Base-by-base conservation (phyloP, 2,329 filamentous ascomycete genomes). In the Cytospora piceae region DNA sequence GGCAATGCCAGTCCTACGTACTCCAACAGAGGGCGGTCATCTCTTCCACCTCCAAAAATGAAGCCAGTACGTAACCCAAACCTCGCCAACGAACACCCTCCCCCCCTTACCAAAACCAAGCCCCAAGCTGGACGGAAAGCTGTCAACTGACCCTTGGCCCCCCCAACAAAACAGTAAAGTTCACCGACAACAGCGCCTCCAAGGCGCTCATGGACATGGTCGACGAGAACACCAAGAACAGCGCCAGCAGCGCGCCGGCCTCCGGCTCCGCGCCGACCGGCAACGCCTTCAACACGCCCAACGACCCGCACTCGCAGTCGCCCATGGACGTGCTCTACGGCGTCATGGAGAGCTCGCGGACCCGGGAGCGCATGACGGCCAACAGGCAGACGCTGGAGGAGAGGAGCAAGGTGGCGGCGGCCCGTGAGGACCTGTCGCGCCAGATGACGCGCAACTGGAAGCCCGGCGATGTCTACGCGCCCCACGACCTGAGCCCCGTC, bases 401-500 rank as follows among this genome's bases (percentile, higher is more conserved):
- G 61, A 74, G 76, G 64, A 70, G 81, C 63, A 73, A 73, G 69
- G 75, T 77, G 70, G 74, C 75, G 69, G 78, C 79, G 72, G 71
- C 77, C 56, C 78, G 77, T 61, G 78, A 79, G 54, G 85, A 87
- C 69, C 87, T 87, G 75, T 78, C 87, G 71, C 81, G 78, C 68
- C 88, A 92, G 77, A 84, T 89, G 77, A 83, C 86, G 42, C 88
- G 94, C 57, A 83, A 84, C 51, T 98, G 91, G 90, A 82, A 83
- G 72, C 73, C 81, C 0, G 95, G 95, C 71, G 94, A 98, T 75
- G 84, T 97, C 61, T 98, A 98, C 79, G 86, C 93, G 67, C 95
- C 95, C 39, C 91, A 94, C 75, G 95, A 99, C 78, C 77, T 99
- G 74, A 90, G 87, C 63, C 83, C 88, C 29, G 80, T 82, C 42